A percentile compares a stretch with the other conserved stretches of the same genome.
phyloP scores from a whole-genome alignment of 192 early-diverging fungal species.

The Obelidium mucronatum region DNA sequence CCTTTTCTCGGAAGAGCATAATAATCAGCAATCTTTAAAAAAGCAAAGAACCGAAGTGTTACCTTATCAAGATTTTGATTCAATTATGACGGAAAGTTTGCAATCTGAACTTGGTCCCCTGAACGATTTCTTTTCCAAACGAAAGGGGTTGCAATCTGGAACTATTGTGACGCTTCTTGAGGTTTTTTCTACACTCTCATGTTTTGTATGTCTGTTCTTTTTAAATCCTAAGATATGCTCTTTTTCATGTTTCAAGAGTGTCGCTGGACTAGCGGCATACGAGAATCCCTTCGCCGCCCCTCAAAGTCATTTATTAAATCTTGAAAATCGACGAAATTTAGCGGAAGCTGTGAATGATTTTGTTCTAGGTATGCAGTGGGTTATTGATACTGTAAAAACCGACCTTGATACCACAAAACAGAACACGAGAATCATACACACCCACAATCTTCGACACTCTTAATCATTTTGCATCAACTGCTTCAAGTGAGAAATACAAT shows the following conservation, averaged over 20 bases:
- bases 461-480: neutral
- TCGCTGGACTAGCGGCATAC: no score
- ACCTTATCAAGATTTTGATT: neutral
- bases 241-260: no score
- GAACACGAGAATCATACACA: neutral
- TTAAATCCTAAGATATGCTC: no score
- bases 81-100: neutral
- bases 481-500: neutral
- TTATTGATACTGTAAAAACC: neutral
- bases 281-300: neutral
- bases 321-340: neutral
- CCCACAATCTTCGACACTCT: neutral
- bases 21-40: neutral
- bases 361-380: neutral
- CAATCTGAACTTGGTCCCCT: neutral
- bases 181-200: neutral
- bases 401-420: neutral
- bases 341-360: conserved; percentile 14
- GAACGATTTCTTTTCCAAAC: no score
- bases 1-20: neutral
- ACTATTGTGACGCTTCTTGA: neutral
- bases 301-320: neutral
- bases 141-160: neutral
- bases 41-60: neutral
- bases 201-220: neutral